Evolutionary conservation across 2,329 filamentous ascomycete genomes (phyloP), one percentile per base, ranked within the genome.

Genomic region (Phialemonium atrogriseum): DNA sequence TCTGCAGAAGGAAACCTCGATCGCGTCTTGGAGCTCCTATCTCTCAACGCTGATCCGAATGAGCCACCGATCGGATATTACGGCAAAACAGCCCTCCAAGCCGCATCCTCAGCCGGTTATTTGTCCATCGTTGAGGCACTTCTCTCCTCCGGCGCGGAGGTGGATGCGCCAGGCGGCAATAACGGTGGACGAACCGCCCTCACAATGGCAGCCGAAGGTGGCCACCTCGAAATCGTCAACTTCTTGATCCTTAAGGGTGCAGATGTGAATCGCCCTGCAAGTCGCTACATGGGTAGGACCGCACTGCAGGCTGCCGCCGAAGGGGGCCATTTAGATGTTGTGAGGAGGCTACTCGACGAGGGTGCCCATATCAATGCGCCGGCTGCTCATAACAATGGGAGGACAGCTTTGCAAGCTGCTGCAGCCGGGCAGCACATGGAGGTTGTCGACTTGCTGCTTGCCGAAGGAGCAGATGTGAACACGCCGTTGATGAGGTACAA

Each of bases 151-250:
- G 53, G 52, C 2, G 55, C 55, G 4, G 42, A 52, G 15, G 46
- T 56, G 13, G 45, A 60, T 31, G 51, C 52, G 37, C 49, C 43
- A 34, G 51, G 45, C 29, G 46, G 51, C 7, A 55, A 51, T 21
- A 53, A 46, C 46, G 54, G 41, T 56, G 57, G 33, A 40, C 52
- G 37, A 50, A 69, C 41, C 50, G 61, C 47, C 40, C 59, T 53
- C 48, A 64, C 43, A 49, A 45, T 42, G 37, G 59, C 51, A 49
- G 66, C 46, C 13, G 35, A 48, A 4, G 38, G 30, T 4, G 50
- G 50, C 5, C 37, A 38, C 11, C 3, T 41, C 0, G 35, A 39
- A 1, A 33, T 59, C 5, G 45, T 53, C 5, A 30, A 40, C 4
- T 33, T 40, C 1, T 34, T 62, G 4, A 37, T 63, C 2, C 30